Base-by-base conservation (phyloP, 371 early-diverging fungal species). In the Mucor lusitanicus region DNA sequence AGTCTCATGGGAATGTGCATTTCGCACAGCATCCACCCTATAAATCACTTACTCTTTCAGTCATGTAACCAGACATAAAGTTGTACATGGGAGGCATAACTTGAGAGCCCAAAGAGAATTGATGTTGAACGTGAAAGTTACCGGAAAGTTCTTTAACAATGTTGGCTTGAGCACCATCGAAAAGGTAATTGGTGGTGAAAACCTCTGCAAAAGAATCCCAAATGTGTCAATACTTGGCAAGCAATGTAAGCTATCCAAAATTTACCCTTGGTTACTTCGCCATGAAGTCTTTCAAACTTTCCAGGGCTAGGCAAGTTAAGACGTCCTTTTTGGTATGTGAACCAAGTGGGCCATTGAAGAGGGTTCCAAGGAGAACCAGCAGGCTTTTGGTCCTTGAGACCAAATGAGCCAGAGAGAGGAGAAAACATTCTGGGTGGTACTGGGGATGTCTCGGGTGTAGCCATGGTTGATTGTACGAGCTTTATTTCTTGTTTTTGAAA, bases 111-210 rank as follows among this genome's bases (percentile, higher is more conserved):
- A 97, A 91, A 42, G 91, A 85, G 80, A 98, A 91, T 48, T 92
- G 90, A 85, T 99, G 98, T 62, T 91, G 88, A 55, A 95, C 94
- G 73, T 97, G 97, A 85, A 99, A 96, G 83, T 93, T 93, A 64
- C 85, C 93, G 58, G 94, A 94, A 75, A 96, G 84, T 50, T 92
- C 87, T 75, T 95, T 95, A 48, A 92, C 89, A 70, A 97, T 87
- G 73, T 97, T 97, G 64, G 96, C 92, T 70, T 94, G 93, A 33
- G 92, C 97, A 67, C 99, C 99, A 69, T 99, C 98, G 75, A 98
- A 94, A 71, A 94, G 76, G 75, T 89, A 91, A 79, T 92, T 87
- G 69, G 91, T 88, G 65, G 92, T 82, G 73, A 94, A 92, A 15
- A 89, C 84, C 64, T 87, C 93, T 95, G 79, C 30, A 19, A 19